Base-by-base conservation (phyloP, 306 rosid genomes). In the Glycine tomentella region DNA sequence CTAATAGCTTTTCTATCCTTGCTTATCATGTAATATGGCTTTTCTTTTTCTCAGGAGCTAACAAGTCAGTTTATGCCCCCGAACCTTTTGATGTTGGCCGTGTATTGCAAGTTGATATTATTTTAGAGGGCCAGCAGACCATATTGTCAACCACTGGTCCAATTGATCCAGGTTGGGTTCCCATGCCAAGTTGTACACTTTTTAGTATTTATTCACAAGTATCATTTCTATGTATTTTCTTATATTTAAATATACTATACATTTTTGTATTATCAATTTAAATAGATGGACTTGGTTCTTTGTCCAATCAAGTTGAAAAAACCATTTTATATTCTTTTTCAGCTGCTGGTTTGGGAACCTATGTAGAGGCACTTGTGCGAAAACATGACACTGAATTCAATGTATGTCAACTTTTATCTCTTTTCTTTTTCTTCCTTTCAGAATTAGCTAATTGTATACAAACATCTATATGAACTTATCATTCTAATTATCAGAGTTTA, bases 281-380 rank as follows among this genome's bases (percentile, higher is more conserved):
- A 59, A 45, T 49, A 65, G 36, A 64, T 44, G 52, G 69, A 48
- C 13, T 14, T 80, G 57, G 61, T 69, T 50, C 58, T 34, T 55
- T 52, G 48, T 25, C 46, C 42, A 44, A 50, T 74, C 57, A 20
- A 72, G 63, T 46, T 31, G 31, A 72, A 20, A 33, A 68, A 50
- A 16, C 83, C 64, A 73, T 85, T 73, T 77, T 20, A 14, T 80
- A 55, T 85, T 82, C 16, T 48, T 81, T 53, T 84, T 57, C 98
- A 94, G 97, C 98, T 88, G 92, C 94, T 88, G 98, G 98, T 73
- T 82, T 94, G 91, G 98, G 98, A 83, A 92, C 88, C 85, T 92
- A 94, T 80, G 97, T 94, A 31, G 98, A 94, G 87, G 97, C 97
- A 57, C 98, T 94, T 78, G 92, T 88, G 77, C 91, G 98, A 81